Percentiles rank a stretch among this genome's conserved stretches.
Conservation (phyloP, 768 basidiomycete species). For the Tylopilus sp. region DNA sequence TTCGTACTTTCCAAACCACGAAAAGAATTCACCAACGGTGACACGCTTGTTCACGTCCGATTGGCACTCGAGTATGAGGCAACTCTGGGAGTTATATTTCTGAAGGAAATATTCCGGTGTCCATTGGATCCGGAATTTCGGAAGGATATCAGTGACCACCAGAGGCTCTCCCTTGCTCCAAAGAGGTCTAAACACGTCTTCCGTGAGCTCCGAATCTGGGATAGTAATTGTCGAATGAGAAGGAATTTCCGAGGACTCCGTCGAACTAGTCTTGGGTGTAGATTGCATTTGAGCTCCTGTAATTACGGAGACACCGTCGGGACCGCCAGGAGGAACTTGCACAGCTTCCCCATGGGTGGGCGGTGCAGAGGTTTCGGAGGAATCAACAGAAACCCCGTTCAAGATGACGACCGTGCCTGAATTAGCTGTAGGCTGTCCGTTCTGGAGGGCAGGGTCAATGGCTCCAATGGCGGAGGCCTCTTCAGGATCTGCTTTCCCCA, state of each 20-base stretch:
- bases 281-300: constrained; percentile 4
- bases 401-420: neutral
- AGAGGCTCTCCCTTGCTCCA: constrained; percentile 79
- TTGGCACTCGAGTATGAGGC: constrained; percentile 82
- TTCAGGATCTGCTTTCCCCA: constrained; percentile 33
- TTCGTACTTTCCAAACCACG: constrained; percentile 66
- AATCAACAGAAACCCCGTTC: constrained; percentile 12
- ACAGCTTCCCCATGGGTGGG: constrained; percentile 11
- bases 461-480: constrained; percentile 18
- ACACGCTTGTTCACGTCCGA: constrained; percentile 58
- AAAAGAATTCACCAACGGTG: constrained; percentile 78
- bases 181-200: constrained; percentile 57
- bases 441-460: constrained; percentile 31
- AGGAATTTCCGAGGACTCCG: constrained; percentile 37
- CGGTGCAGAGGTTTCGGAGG: neutral
- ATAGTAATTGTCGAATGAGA: constrained; percentile 46
- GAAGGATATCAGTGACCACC: constrained; percentile 64
- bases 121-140: constrained; percentile 71
- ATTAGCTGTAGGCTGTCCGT: constrained; percentile 5
- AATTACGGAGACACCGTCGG: constrained; percentile 6
- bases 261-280: constrained; percentile 1
- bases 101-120: constrained; percentile 77
- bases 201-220: constrained; percentile 47
- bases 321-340: constrained; percentile 1
- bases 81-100: constrained; percentile 58